phyloP scores from a whole-genome alignment of 2,329 filamentous ascomycete species.

The Teratosphaeria epicoccoides region DNA sequence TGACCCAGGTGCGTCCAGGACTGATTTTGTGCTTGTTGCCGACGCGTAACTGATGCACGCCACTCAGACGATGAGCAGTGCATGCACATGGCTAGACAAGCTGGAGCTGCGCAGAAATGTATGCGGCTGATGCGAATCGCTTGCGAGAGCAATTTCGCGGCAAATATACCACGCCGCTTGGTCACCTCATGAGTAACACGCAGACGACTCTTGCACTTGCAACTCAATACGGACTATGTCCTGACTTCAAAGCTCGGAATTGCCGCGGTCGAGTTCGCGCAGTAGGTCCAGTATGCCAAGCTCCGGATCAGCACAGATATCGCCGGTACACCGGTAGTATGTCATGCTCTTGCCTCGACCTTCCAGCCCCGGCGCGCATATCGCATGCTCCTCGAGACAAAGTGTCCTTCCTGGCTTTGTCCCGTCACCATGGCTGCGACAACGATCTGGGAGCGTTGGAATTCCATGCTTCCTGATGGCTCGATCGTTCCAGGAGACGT shows the following conservation, averaged over 20 bases:
- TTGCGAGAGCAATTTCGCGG: background rate
- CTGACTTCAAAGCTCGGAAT: too few species aligned
- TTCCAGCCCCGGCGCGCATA: slow-evolving; percentile 23
- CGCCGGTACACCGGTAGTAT: background rate
- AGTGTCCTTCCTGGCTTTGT: slow-evolving; percentile 40
- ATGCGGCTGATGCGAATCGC: background rate
- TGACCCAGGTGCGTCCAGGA: slow-evolving; percentile 13
- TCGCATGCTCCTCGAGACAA: slow-evolving; percentile 38
- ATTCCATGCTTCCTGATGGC: slow-evolving; percentile 36
- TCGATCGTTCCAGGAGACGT: slow-evolving; percentile 37
- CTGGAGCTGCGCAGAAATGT: background rate
- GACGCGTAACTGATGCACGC: background rate
- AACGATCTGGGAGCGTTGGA: slow-evolving; percentile 44
- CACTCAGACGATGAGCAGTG: background rate
- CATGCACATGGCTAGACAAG: background rate
- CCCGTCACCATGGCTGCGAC: slow-evolving; percentile 38
- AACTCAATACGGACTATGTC: background rate
- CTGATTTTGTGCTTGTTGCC: background rate
- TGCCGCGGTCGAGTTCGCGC: too few species aligned
- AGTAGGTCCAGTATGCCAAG: too few species aligned
- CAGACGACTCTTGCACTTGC: background rate
- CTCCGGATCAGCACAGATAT: background rate
- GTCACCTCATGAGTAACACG: background rate
- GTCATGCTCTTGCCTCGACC: background rate
- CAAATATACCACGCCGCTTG: background rate